Evolutionary conservation across 495 filamentous ascomycete species (phyloP), one percentile per base, ranked within the genome.

Genomic region (Copromyces sp.): DNA sequence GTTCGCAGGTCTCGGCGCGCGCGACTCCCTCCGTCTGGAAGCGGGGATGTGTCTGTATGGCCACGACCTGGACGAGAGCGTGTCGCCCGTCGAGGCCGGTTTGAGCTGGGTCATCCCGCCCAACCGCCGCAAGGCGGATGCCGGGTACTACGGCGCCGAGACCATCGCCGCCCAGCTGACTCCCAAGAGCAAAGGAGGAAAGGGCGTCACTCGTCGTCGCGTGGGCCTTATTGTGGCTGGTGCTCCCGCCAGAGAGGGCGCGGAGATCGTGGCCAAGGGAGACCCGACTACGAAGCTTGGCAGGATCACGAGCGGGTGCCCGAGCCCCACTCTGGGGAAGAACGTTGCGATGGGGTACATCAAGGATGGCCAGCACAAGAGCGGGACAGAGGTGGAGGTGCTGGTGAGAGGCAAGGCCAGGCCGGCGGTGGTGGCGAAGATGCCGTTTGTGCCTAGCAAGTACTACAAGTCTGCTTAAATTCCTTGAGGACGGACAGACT

Each of bases 271-370:
- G 16, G 74, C 70, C 73, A 73, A 69, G 4, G 73, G 69, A 59
- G 83, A 84, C 14, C 87, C 87, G 11, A 83, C 88, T n/a, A 40
- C n/a, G 39, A 84, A 82, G 71, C 85, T 91, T 68, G 88, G 87
- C 24, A 78, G 72, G n/a, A 86, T 99, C 71, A 99, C 95, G 9
- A 95, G 92, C 70, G 95, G 95, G 9, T 91, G 94, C 74, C 95
- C 95, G 0, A 94, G 91, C 76, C 95, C 95, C 7, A 92, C 90
- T 1, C 84, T 97, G 20, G 90, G 89, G 35, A 90, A 89, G 79
- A 98, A 98, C 78, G 94, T 99, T 71, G 94, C 96, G 53, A 99
- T 99, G 95, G 95, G 91, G 0, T 99, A 98, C 79, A 84, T 99
- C 74, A 89, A 90, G 82, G 87, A 90, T 74, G 94, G 93, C 0